Evolutionary conservation across 352 stramenopile species (phyloP), one percentile per base, ranked within the genome.

Genomic region (Phytopythium sindhum): DNA sequence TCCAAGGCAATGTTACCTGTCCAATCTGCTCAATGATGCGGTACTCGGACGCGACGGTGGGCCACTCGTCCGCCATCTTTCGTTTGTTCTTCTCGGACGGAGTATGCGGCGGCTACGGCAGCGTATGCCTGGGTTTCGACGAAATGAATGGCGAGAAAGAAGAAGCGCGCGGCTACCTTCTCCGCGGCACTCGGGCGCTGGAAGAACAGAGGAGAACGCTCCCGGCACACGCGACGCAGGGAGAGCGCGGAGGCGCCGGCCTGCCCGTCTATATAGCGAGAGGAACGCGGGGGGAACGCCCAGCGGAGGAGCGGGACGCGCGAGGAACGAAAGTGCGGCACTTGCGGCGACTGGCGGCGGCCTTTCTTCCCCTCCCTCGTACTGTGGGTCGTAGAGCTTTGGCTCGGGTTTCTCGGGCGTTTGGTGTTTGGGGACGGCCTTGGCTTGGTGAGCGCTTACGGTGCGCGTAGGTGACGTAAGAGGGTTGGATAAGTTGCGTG

Each of bases 1-100:
- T 35, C 31, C 31, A 35, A 8, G 8, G 31, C 31, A 8, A 8
- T 26, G 5, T 23, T 37, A 93, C 84, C 83, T 93, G 88, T 63
- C 88, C 88, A 45, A 96, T 93, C 69, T 96, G 86, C 74, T 96
- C 88, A 64, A 95, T 94, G 73, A 96, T 89, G 67, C 93, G 75
- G 76, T 96, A 96, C 67, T 95, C 88, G 61, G 73, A 73, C 60
- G 86, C 88, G 29, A 78, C 73, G 10, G 86, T 95, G 61, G 88
- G 88, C 88, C 88, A 96, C 71, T 96, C 88, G 63, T 94, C 84
- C 62, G 79, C 76, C 85, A 94, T 94, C 66, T 69, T 48, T 28
- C 60, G 23, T 21, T 26, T 5, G 3, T 48, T 48, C 42, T 50
- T 50, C 42, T 48, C 19, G 4, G 31, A 37, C 31, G 31, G 31